phyloP scores from a whole-genome alignment of 2,329 filamentous ascomycete genomes.

The Tolypocladium tropicale region DNA sequence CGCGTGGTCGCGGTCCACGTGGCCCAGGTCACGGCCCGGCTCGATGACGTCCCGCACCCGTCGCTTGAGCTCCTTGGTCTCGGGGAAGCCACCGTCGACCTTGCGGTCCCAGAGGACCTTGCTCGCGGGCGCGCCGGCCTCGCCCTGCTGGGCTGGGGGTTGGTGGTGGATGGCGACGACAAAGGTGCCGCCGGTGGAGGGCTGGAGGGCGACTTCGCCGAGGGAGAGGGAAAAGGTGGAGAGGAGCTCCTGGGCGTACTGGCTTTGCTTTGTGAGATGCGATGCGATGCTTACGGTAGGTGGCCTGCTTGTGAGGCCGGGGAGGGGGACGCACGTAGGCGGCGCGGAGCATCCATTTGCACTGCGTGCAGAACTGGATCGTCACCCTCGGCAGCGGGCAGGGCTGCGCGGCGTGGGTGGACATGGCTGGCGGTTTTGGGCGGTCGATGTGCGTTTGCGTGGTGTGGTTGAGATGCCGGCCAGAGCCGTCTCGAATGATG shows the following conservation, averaged over 20 bases:
- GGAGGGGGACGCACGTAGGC: conserved; percentile 52
- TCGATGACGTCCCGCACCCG: conserved; percentile 74
- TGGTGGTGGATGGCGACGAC: conserved; percentile 50
- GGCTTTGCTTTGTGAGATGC: neutral
- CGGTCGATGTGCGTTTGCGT: no score
- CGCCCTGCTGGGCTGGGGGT: neutral
- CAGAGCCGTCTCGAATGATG: no score
- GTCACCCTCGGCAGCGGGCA: conserved; percentile 53
- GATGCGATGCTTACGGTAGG: no score
- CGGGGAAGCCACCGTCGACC: conserved; percentile 78
- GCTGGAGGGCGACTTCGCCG: conserved; percentile 80
- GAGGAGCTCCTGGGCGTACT: conserved; percentile 92
- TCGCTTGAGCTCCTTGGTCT: conserved; percentile 85
- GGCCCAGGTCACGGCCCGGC: conserved; percentile 67
- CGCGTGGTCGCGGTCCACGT: conserved; percentile 54
- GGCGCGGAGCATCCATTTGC: conserved; percentile 81
- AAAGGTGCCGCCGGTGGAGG: conserved; percentile 77
- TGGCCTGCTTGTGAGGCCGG: neutral
- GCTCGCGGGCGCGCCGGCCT: neutral
- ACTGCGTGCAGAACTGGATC: conserved; percentile 92
- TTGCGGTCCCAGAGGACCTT: conserved; percentile 81
- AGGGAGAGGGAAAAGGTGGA: conserved; percentile 80
- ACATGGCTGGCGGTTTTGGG: neutral
- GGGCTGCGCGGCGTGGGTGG: neutral
- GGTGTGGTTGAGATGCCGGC: neutral